These are phyloP conservation scores for Penicillium hordei DNA, from an alignment of 2,329 filamentous ascomycete species.

Conservation along the genomic window DNA sequence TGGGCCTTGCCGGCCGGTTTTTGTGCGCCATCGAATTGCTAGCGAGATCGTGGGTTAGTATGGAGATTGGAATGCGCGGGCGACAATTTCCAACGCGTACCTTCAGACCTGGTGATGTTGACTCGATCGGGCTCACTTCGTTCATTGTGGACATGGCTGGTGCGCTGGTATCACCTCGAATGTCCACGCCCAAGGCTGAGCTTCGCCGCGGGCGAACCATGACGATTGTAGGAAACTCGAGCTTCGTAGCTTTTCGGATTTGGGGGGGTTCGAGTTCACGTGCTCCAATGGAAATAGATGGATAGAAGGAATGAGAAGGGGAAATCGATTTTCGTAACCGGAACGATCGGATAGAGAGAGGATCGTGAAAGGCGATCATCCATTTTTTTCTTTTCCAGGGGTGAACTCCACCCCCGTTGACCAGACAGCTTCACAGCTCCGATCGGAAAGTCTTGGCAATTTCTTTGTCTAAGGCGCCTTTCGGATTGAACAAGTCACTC, in stretches of 20 bases:
- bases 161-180: conserved; percentile 48
- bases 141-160: conserved; percentile 50
- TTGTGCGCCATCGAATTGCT: conserved; percentile 28
- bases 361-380: conserved; percentile 4
- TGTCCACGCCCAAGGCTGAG: conserved; percentile 49
- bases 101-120: conserved; percentile 33
- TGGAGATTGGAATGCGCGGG: conserved; percentile 4
- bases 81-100: conserved; percentile 22
- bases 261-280: background rate
- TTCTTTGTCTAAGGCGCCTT: background rate
- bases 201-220: conserved; percentile 46
- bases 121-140: conserved; percentile 34
- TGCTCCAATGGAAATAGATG: background rate
- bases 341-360: conserved; percentile 5
- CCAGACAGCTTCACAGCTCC: conserved; percentile 7
- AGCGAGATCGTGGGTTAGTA: background rate
- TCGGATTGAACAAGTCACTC: background rate
- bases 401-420: background rate
- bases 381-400: conserved; percentile 8
- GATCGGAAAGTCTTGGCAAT: conserved; percentile 8
- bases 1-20: conserved; percentile 36
- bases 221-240: background rate
- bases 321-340: background rate
- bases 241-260: background rate
- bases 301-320: background rate